Percentiles rank a stretch among this genome's conserved stretches.
These are phyloP conservation scores for Pisolithus thermaeus DNA, from an alignment of 1,284 basidiomycete genomes.

Conservation along the genomic window DNA sequence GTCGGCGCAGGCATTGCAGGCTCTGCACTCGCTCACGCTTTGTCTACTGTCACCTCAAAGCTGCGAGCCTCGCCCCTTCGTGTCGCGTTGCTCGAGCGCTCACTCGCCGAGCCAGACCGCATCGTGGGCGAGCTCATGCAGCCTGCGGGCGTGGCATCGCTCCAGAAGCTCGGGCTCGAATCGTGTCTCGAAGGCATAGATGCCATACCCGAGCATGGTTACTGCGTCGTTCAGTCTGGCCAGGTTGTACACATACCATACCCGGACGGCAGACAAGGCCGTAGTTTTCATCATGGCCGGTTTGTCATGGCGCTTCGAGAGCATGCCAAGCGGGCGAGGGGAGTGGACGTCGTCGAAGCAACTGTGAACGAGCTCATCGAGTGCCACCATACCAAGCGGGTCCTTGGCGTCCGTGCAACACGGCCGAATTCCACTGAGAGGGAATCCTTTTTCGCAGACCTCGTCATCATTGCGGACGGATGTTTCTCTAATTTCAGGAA, in stretches of 20 bases:
- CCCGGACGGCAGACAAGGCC: slow-evolving; percentile 64
- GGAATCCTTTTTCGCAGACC: slow-evolving; percentile 59
- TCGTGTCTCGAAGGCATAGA: slow-evolving; percentile 81
- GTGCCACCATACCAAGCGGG: slow-evolving; percentile 8
- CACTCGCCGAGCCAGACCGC: slow-evolving; percentile 87
- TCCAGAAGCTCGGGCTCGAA: slow-evolving; percentile 75
- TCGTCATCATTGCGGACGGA: slow-evolving; percentile 91
- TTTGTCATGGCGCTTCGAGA: slow-evolving; percentile 68
- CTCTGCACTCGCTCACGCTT: slow-evolving; percentile 66
- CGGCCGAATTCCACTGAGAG: slow-evolving; percentile 29
- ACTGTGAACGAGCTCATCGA: no score
- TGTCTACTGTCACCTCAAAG: slow-evolving; percentile 43
- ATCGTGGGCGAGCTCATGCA: slow-evolving; percentile 98
- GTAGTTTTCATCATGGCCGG: slow-evolving; percentile 93
- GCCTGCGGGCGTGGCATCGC: slow-evolving; percentile 82
- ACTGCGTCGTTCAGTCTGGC: slow-evolving; percentile 74
- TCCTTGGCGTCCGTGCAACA: slow-evolving; percentile 63
- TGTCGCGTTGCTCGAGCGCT: slow-evolving; percentile 82
- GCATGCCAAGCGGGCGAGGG: slow-evolving; percentile 34
- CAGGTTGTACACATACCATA: slow-evolving; percentile 84
- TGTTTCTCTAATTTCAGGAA: slow-evolving; percentile 86
- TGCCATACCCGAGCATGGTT: slow-evolving; percentile 81
- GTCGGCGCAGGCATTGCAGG: slow-evolving; percentile 90
- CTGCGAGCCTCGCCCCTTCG: slow-evolving; percentile 53
- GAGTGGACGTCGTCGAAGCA: no score